phyloP scores from a whole-genome alignment of 2,329 filamentous ascomycete species.

The Onygenales sp. region DNA sequence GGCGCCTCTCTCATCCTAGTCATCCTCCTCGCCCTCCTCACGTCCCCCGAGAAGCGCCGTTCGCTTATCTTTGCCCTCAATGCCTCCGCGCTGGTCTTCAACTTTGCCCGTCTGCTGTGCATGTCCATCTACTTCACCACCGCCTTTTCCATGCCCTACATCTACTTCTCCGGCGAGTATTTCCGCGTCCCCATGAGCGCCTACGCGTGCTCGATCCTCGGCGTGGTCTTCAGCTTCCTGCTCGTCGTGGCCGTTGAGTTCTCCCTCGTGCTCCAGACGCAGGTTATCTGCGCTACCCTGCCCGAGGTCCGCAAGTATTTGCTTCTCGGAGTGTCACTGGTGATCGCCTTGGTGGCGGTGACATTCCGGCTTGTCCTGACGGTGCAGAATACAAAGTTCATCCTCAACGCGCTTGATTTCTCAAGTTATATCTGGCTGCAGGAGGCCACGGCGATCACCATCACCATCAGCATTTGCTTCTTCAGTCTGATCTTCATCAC shows the following conservation, averaged over 20 bases:
- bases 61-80: conserved; percentile 60
- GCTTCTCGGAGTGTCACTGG: conserved; percentile 39
- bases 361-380: conserved; percentile 45
- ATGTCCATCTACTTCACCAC: conserved; percentile 49
- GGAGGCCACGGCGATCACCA: conserved; percentile 39
- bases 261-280: conserved; percentile 54
- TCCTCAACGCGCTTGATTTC: conserved; percentile 24
- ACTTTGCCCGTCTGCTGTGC: conserved; percentile 44
- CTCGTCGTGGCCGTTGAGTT: conserved; percentile 46
- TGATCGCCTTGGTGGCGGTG: conserved; percentile 43
- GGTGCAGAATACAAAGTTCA: conserved; percentile 38
- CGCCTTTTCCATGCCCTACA: conserved; percentile 53
- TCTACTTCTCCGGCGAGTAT: conserved; percentile 47
- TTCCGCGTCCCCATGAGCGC: conserved; percentile 37
- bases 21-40: conserved; percentile 57
- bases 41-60: conserved; percentile 53
- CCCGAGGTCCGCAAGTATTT: conserved; percentile 31
- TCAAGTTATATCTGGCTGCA: conserved; percentile 29
- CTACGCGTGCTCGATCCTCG: conserved; percentile 39
- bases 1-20: conserved; percentile 59
- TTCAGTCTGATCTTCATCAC: conserved; percentile 53
- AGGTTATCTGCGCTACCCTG: conserved; percentile 50
- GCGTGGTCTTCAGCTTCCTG: conserved; percentile 41
- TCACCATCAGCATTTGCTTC: conserved; percentile 50
- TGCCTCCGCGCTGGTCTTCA: conserved; percentile 48